These are phyloP conservation scores for Straminergon stramineum DNA, from an alignment of 225 moss, liverwort and hornwort genomes.

Conservation along the genomic window DNA sequence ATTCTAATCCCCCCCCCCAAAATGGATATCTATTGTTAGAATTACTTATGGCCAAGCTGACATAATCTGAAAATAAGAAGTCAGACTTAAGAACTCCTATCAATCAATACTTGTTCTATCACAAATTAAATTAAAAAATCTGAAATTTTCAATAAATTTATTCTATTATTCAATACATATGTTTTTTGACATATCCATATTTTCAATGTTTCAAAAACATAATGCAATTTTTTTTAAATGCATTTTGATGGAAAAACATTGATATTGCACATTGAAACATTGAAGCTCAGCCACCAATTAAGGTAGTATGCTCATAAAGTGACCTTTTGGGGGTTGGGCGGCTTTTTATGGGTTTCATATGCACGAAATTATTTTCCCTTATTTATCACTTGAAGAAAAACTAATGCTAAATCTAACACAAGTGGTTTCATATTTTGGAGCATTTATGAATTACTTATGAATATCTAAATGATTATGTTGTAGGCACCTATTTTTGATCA, in stretches of 20 bases:
- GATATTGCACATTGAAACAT: neutral
- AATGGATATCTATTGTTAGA: neutral
- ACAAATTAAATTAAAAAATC: neutral
- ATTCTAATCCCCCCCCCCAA: no score
- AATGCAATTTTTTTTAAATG: neutral
- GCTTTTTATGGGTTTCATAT: no score
- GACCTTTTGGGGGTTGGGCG: no score
- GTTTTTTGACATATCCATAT: neutral
- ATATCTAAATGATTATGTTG: no score
- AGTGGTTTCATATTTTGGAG: no score
- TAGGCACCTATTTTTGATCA: no score
- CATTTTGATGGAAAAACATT: neutral
- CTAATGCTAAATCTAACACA: no score
- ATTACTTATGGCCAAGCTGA: neutral
- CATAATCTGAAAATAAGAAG: neutral
- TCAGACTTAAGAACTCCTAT: neutral
- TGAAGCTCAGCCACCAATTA: neutral
- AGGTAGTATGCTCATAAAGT: no score
- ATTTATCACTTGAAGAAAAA: no score
- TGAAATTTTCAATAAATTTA: neutral
- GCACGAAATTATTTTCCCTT: no score
- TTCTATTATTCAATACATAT: neutral
- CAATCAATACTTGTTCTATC: neutral
- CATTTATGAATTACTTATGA: no score
- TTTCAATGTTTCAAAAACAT: neutral